Conservation (phyloP, 345 rosid genomes). For the Euclidium syriacum region DNA sequence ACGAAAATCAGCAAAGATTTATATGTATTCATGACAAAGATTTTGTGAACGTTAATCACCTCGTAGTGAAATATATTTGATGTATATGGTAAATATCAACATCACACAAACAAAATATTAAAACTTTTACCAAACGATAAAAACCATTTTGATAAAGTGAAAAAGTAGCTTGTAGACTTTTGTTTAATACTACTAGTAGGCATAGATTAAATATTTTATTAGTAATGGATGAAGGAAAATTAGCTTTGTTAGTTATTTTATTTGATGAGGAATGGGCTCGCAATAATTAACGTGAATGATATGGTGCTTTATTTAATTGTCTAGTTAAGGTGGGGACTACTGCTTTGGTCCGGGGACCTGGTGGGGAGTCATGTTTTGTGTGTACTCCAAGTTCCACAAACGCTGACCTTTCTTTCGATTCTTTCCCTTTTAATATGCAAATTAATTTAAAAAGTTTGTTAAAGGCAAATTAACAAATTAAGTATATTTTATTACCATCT, state of each 20-base stretch:
- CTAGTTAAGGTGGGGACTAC: slow-evolving; percentile 6
- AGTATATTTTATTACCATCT: neutral
- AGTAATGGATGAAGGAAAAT: neutral
- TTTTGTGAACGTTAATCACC: too few species aligned
- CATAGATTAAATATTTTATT: neutral
- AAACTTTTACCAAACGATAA: too few species aligned
- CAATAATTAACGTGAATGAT: neutral
- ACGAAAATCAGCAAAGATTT: too few species aligned
- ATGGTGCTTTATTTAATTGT: slow-evolving; percentile 1
- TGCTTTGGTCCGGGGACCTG: slow-evolving; percentile 4
- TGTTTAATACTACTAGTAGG: neutral
- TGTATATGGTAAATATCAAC: too few species aligned
- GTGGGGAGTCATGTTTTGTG: slow-evolving; percentile 22
- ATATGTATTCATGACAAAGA: too few species aligned
- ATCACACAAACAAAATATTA: too few species aligned
- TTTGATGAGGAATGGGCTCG: neutral
- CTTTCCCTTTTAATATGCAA: neutral
- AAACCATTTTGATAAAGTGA: too few species aligned
- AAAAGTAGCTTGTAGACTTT: neutral
- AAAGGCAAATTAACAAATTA: neutral
- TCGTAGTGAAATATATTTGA: too few species aligned
- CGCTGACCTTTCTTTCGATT: neutral
- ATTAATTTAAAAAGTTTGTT: too few species aligned
- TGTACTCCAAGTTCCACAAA: slow-evolving; percentile 25
- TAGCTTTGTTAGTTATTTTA: neutral